These are phyloP conservation scores for Cercospora citrullina DNA, from an alignment of 2,329 filamentous ascomycete species.

Conservation along the genomic window DNA sequence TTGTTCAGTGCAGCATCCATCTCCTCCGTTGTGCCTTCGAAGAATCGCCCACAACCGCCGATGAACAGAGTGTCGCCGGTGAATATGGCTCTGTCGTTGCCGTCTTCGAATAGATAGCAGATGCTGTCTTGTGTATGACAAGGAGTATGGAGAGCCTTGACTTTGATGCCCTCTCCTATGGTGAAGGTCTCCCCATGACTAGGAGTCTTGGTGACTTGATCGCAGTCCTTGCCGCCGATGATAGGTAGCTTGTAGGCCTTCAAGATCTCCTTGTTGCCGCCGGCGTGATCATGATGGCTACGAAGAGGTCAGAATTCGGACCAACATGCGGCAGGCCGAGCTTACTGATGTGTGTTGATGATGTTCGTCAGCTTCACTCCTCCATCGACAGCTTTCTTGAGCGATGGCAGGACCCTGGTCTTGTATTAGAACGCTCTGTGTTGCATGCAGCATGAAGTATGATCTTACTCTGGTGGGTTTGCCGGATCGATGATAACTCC, in stretches of 20 bases:
- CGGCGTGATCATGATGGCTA: conserved; percentile 92
- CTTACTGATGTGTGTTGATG: conserved; percentile 96
- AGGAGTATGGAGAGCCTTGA: conserved; percentile 89
- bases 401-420: conserved; percentile 58
- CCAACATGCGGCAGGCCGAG: conserved; percentile 15
- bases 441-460: background rate
- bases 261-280: conserved; percentile 79
- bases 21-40: conserved; percentile 83
- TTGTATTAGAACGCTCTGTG: background rate
- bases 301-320: conserved; percentile 3
- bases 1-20: conserved; percentile 94
- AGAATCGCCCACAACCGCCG: conserved; percentile 91
- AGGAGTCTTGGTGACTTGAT: conserved; percentile 75
- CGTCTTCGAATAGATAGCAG: conserved; percentile 89
- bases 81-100: conserved; percentile 75
- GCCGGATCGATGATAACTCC: conserved; percentile 74
- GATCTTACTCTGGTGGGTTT: conserved; percentile 69
- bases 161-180: conserved; percentile 74
- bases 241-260: conserved; percentile 67
- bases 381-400: conserved; percentile 70
- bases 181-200: conserved; percentile 74
- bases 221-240: conserved; percentile 85
- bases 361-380: conserved; percentile 85
- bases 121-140: conserved; percentile 99
- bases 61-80: conserved; percentile 97